Conservation (phyloP, 108 stramenopile species). For the Skeletonema potamos region DNA sequence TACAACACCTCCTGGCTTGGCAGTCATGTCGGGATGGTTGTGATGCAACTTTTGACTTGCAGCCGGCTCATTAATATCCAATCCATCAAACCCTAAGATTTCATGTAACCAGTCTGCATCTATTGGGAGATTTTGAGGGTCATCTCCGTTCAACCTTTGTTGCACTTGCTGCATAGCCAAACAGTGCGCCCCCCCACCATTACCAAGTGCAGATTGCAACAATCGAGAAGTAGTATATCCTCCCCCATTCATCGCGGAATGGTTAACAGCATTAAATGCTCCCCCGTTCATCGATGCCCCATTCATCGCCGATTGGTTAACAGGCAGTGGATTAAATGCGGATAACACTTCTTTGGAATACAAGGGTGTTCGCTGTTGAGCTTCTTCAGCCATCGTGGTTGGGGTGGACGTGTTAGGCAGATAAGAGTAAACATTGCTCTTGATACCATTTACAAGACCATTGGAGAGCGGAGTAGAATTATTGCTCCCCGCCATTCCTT, state of each 20-base stretch:
- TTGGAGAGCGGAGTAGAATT: background rate
- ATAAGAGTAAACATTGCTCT: background rate
- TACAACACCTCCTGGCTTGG: background rate
- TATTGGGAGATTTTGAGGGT: background rate
- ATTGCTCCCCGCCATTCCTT: background rate
- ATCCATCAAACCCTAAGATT: background rate
- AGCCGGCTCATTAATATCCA: constrained; percentile 1
- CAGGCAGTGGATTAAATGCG: background rate
- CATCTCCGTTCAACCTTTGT: background rate
- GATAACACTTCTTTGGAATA: background rate
- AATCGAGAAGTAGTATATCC: background rate
- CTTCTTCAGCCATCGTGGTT: background rate
- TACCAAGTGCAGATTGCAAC: background rate
- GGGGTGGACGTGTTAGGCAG: background rate
- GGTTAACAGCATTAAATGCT: background rate
- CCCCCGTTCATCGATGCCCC: background rate
- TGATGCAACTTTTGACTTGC: background rate
- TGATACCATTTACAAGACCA: background rate
- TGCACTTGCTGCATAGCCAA: background rate
- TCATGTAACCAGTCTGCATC: constrained; percentile 12
- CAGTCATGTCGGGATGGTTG: background rate
- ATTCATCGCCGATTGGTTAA: background rate
- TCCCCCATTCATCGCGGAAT: background rate
- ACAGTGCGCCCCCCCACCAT: background rate
- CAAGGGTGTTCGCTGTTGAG: background rate